phyloP scores from a whole-genome alignment of 441 rosid genomes.

The Gossypium davidsonii region DNA sequence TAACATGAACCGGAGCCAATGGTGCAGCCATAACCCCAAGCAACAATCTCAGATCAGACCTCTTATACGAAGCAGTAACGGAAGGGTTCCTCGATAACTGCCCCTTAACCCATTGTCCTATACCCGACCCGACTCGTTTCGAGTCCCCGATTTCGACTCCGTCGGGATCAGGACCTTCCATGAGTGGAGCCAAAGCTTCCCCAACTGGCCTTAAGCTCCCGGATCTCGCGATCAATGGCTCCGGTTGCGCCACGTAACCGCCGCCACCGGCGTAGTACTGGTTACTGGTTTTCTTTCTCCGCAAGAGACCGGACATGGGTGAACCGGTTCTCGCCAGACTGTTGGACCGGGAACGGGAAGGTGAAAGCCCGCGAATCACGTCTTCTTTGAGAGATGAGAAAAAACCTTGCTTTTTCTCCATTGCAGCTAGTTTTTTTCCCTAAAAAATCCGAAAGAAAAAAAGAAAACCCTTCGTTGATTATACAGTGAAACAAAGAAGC shows the following conservation, averaged over 20 bases:
- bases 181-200: slow-evolving; percentile 46
- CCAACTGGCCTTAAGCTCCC: slow-evolving; percentile 53
- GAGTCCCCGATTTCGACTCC: slow-evolving; percentile 42
- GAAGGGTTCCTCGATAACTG: slow-evolving; percentile 62
- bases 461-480: not conserved
- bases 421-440: slow-evolving; percentile 5
- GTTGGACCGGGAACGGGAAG: slow-evolving; percentile 55
- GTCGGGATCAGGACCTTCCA: slow-evolving; percentile 81
- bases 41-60: slow-evolving; percentile 69
- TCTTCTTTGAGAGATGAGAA: slow-evolving; percentile 73
- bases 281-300: slow-evolving; percentile 33
- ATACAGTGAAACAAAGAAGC: not conserved
- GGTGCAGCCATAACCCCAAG: slow-evolving; percentile 91
- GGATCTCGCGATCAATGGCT: slow-evolving; percentile 49
- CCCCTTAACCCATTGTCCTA: slow-evolving; percentile 81
- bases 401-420: slow-evolving; percentile 80
- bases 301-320: slow-evolving; percentile 42
- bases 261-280: not conserved
- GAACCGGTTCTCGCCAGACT: slow-evolving; percentile 56
- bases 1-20: slow-evolving; percentile 67
- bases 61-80: slow-evolving; percentile 28
- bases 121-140: slow-evolving; percentile 51
- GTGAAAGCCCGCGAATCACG: slow-evolving; percentile 60
- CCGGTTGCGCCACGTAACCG: slow-evolving; percentile 31
- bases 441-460: not conserved